These are phyloP conservation scores for Thielaviopsis euricoi DNA, from an alignment of 2,329 filamentous ascomycete genomes.

Conservation along the genomic window DNA sequence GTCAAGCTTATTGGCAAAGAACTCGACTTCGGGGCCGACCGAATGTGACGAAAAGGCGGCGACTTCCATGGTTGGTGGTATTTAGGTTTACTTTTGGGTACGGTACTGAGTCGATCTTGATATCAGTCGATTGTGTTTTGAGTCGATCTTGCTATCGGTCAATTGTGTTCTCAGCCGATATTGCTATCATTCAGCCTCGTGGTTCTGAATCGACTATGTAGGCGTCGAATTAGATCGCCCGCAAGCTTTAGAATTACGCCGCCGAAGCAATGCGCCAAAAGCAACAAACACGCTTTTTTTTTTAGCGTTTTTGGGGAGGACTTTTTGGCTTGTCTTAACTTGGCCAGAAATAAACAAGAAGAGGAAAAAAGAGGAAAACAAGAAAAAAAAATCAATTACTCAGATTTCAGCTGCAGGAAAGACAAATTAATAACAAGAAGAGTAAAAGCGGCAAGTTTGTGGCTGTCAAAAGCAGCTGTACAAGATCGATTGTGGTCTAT, in stretches of 20 bases:
- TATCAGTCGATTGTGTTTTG: no score
- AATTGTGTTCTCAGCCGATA: background rate
- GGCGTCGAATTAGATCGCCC: background rate
- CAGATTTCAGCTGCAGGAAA: background rate
- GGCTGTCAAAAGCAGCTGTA: background rate
- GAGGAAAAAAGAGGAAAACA: no score
- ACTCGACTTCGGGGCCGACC: conserved; percentile 67
- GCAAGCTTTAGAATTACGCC: background rate
- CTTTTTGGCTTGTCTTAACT: no score
- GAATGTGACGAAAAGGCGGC: conserved; percentile 2
- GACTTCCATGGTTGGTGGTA: conserved; percentile 8
- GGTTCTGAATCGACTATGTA: no score
- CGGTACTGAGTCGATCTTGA: background rate
- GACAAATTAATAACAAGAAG: background rate
- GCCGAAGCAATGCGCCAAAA: background rate
- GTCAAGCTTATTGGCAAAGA: conserved; percentile 71
- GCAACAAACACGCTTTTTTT: background rate
- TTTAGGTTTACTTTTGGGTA: background rate
- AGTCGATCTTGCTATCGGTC: background rate
- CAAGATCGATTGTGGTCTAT: background rate
- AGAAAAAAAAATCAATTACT: background rate
- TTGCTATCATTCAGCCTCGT: background rate
- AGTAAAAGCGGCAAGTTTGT: background rate
- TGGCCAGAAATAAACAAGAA: no score
- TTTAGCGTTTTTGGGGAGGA: background rate